Evolutionary conservation across 768 basidiomycete genomes (phyloP).

Genomic region (Termitomyces sp.): DNA sequence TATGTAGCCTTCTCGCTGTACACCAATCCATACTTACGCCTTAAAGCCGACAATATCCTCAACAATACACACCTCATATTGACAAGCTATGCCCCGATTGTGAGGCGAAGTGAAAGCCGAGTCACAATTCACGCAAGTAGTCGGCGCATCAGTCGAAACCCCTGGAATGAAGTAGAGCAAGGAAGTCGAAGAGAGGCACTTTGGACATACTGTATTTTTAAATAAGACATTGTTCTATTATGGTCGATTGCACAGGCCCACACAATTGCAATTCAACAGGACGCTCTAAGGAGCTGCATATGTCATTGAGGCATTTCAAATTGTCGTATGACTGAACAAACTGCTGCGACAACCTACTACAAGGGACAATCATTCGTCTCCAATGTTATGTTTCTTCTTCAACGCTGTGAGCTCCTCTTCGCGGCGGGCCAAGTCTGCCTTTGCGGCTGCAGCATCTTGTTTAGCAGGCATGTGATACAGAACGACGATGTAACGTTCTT

Average conservation of each 20-base stretch:
- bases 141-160: not conserved
- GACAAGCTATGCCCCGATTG: constrained; percentile 59
- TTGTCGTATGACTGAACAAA: constrained; percentile 4
- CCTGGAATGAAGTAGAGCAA: not conserved
- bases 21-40: constrained; percentile 3
- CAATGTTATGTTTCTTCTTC: constrained; percentile 85
- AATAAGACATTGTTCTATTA: constrained; percentile 3
- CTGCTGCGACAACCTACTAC: constrained; percentile 15
- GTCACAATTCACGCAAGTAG: not conserved
- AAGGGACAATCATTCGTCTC: constrained; percentile 51
- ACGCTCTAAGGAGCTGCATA: not conserved
- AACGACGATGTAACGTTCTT: constrained; percentile 98
- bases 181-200: not conserved
- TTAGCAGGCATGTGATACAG: constrained; percentile 98
- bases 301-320: not conserved
- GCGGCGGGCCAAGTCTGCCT: constrained; percentile 85
- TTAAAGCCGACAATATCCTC: constrained; percentile 55
- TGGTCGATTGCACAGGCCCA: not conserved
- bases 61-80: constrained; percentile 67
- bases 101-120: constrained; percentile 4
- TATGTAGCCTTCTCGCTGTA: constrained; percentile 28
- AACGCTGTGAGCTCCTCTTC: constrained; percentile 87
- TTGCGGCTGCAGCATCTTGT: constrained; percentile 89
- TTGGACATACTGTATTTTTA: constrained; percentile 4
- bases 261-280: not conserved